Percentiles rank a stretch among this genome's conserved stretches.
Conservation (phyloP, 306 rosid genomes). For the Rosa rugosa region DNA sequence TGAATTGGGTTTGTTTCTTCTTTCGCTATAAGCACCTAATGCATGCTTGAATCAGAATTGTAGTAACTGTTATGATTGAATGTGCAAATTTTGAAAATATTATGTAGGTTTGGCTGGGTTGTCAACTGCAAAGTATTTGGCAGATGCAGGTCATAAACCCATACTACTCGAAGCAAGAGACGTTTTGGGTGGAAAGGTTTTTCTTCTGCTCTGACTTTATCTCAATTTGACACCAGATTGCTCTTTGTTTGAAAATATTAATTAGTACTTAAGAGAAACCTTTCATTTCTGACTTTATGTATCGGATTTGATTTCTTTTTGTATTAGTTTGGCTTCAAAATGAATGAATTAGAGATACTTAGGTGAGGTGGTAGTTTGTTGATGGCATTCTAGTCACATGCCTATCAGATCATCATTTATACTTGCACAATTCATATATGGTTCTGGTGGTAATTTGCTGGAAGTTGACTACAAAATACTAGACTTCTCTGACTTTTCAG, state of each 20-base stretch:
- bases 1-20: background rate
- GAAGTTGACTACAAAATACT: background rate
- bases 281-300: background rate
- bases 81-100: background rate
- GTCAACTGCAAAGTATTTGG: conserved; percentile 93
- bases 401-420: background rate
- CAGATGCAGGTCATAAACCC: conserved; percentile 98
- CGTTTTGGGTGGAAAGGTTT: conserved; percentile 98
- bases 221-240: conserved; percentile 25
- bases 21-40: background rate
- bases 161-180: conserved; percentile 87
- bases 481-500: no score
- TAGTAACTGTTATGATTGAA: background rate
- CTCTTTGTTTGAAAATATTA: background rate
- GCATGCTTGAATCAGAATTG: background rate
- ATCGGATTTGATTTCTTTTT: background rate
- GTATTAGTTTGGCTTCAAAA: background rate
- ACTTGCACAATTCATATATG: background rate
- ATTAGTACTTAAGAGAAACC: background rate
- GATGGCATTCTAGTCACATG: no score
- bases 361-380: no score
- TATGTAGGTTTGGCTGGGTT: conserved; percentile 86
- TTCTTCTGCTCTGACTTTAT: conserved; percentile 33
- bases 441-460: background rate
- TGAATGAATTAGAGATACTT: background rate